A percentile compares a stretch with the other conserved stretches of the same genome.
phyloP scores from a whole-genome alignment of 2,329 filamentous ascomycete genomes.

The Colletotrichum sp. region DNA sequence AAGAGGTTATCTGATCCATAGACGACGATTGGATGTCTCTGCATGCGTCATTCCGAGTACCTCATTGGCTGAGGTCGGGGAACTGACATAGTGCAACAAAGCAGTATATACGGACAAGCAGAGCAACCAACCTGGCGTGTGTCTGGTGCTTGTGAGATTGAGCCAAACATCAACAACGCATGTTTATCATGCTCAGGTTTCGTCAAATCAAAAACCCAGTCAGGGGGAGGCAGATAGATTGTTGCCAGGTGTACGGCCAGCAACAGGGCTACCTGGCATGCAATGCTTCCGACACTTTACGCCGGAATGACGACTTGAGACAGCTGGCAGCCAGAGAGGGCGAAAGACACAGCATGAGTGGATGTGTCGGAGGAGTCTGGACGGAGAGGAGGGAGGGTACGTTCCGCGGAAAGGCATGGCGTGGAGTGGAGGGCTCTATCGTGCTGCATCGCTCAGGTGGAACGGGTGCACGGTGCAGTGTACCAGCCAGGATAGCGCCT shows the following conservation, averaged over 20 bases:
- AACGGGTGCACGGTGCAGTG: slow-evolving; percentile 4
- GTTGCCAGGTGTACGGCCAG: background rate
- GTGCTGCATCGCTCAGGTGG: slow-evolving; percentile 11
- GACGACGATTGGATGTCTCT: background rate
- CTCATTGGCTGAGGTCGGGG: background rate
- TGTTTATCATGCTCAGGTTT: background rate
- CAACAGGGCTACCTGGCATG: background rate
- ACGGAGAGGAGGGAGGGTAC: background rate
- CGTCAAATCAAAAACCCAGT: background rate
- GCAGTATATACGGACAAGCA: background rate
- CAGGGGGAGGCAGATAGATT: background rate
- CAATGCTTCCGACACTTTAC: background rate
- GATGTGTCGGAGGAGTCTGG: background rate
- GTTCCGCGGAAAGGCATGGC: background rate
- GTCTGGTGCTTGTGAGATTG: background rate
- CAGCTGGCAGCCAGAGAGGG: background rate
- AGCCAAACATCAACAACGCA: background rate
- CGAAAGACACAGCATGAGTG: background rate
- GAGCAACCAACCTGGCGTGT: background rate
- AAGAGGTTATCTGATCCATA: background rate
- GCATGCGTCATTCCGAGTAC: background rate
- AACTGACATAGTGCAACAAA: background rate
- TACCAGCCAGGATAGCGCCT: background rate
- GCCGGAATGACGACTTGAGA: background rate
- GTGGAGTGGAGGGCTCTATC: background rate